Evolutionary conservation across 2,329 filamentous ascomycete genomes (phyloP).

Genomic region (Fusarium austroafricanum): DNA sequence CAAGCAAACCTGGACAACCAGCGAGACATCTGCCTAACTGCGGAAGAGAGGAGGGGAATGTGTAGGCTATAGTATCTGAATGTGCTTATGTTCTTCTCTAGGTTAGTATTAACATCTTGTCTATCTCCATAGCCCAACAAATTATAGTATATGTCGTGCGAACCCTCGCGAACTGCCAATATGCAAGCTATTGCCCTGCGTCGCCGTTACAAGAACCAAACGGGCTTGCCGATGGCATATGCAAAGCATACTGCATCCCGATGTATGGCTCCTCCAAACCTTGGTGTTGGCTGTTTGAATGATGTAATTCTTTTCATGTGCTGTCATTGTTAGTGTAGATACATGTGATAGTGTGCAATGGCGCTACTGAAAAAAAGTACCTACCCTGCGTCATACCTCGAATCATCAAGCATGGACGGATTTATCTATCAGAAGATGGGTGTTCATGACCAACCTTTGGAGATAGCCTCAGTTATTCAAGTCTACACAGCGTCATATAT

Average conservation of each 20-base stretch:
- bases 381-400: constrained; percentile 31
- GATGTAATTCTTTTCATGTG: constrained; percentile 36
- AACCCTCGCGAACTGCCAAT: not conserved
- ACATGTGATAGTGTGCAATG: constrained; percentile 31
- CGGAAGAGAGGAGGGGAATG: not conserved
- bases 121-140: not conserved
- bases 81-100: not conserved
- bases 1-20: constrained; percentile 6
- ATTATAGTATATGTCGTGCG: not conserved
- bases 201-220: not conserved
- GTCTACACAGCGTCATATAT: constrained; percentile 8
- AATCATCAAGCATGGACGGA: constrained; percentile 17
- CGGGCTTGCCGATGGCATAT: not conserved
- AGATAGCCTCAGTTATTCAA: not conserved
- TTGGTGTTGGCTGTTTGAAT: constrained; percentile 16
- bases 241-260: not conserved
- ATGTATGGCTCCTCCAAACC: not conserved
- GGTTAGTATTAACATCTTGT: not conserved
- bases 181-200: not conserved
- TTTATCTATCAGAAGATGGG: not conserved
- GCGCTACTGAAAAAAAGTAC: constrained; percentile 13
- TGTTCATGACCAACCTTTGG: not conserved
- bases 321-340: constrained; percentile 13
- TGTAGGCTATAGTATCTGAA: not conserved
- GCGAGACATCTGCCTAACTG: not conserved